These are phyloP conservation scores for Cladosporium sp. DNA, from an alignment of 2,329 filamentous ascomycete genomes.

Conservation along the genomic window DNA sequence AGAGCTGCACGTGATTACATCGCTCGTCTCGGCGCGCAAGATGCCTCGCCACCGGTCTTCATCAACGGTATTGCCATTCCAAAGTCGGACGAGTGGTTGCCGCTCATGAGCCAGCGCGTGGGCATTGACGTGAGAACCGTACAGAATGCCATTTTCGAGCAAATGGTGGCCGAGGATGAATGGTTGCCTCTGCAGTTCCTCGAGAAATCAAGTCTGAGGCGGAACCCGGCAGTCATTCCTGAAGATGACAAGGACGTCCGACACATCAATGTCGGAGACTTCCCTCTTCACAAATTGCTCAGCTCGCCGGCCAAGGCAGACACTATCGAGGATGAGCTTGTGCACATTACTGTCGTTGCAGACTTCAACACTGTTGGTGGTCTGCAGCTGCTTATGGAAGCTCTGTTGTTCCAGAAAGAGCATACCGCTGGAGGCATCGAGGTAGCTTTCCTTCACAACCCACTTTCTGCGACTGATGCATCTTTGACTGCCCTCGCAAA, in stretches of 20 bases:
- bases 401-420: constrained; percentile 62
- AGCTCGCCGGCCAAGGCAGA: constrained; percentile 38
- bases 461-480: constrained; percentile 27
- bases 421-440: constrained; percentile 62
- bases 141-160: constrained; percentile 70
- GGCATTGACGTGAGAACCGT: constrained; percentile 68
- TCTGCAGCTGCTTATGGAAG: constrained; percentile 59
- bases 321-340: constrained; percentile 52
- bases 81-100: constrained; percentile 67
- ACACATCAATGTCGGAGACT: constrained; percentile 68
- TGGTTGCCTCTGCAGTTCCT: constrained; percentile 73
- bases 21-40: constrained; percentile 62
- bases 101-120: constrained; percentile 69
- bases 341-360: constrained; percentile 66
- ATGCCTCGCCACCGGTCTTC: constrained; percentile 61
- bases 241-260: constrained; percentile 69
- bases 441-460: constrained; percentile 71
- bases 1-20: constrained; percentile 63
- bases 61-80: constrained; percentile 73
- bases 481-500: constrained; percentile 28
- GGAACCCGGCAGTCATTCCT: constrained; percentile 76
- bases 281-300: constrained; percentile 64
- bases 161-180: constrained; percentile 61
- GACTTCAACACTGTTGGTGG: constrained; percentile 69
- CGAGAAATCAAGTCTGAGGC: constrained; percentile 59